Conservation (phyloP, 176 grass and related monocot species). For the Ensete glaucum region DNA sequence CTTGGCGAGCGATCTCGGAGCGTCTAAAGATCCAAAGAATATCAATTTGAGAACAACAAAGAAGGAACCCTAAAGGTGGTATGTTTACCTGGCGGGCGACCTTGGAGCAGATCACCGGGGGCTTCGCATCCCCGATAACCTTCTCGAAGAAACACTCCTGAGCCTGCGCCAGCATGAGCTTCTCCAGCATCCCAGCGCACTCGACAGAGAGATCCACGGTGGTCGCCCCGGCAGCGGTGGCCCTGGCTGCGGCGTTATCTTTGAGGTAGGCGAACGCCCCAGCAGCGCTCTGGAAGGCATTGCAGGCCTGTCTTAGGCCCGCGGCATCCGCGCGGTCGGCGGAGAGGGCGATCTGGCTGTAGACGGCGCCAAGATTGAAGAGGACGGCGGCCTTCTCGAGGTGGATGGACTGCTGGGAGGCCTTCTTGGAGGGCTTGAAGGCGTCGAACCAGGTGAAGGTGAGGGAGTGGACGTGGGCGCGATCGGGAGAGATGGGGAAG, state of each 20-base stretch:
- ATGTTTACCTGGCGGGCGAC: constrained; percentile 71
- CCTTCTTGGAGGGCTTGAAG: constrained; percentile 77
- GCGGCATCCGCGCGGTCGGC: constrained; percentile 64
- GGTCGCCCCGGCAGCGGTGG: constrained; percentile 48
- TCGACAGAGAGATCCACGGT: constrained; percentile 79
- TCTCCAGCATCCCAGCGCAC: constrained; percentile 83
- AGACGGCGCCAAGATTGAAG: constrained; percentile 82
- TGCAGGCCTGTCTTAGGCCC: constrained; percentile 75
- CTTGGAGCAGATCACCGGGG: constrained; percentile 76
- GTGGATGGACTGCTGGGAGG: constrained; percentile 47
- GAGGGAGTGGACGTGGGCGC: constrained; percentile 67
- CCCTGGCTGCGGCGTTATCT: constrained; percentile 79
- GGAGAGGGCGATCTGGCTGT: constrained; percentile 80
- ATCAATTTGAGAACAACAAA: background rate
- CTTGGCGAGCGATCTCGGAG: too few relatives aligned
- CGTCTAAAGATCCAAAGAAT: background rate
- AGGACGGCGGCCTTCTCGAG: constrained; percentile 76
- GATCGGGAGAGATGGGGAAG: constrained; percentile 79
- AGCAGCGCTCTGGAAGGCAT: constrained; percentile 68
- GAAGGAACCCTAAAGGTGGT: background rate
- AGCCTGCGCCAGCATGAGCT: constrained; percentile 93
- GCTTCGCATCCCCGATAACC: constrained; percentile 87
- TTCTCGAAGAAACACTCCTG: constrained; percentile 99
- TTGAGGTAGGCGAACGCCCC: constrained; percentile 65
- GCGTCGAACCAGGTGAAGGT: constrained; percentile 93